Conservation (phyloP, 1,284 basidiomycete species). For the Schizophyllum commune region DNA sequence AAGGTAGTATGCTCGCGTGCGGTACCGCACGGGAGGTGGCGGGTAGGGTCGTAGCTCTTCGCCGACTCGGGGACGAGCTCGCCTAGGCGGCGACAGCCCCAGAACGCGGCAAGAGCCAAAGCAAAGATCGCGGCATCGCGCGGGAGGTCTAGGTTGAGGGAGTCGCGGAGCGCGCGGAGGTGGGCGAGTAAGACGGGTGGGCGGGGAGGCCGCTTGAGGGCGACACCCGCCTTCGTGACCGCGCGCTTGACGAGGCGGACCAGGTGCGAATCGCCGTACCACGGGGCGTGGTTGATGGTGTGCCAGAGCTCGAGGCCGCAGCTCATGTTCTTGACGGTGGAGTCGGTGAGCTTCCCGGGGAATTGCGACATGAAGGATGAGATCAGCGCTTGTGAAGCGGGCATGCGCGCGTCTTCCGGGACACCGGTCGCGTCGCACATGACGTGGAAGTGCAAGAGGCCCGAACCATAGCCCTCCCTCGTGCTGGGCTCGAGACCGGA, state of each 20-base stretch:
- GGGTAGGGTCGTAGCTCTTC: not conserved
- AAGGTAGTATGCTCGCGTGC: not conserved
- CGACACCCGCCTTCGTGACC: not conserved
- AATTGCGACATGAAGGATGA: conserved; percentile 17
- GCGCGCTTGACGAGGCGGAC: not conserved
- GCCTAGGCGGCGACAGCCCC: conserved; percentile 6
- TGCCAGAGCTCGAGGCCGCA: not conserved
- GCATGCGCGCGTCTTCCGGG: conserved; percentile 23
- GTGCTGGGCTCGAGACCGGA: conserved; percentile 14
- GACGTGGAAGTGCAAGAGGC: conserved; percentile 24
- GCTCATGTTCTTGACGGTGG: conserved; percentile 2
- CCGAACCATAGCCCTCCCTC: conserved; percentile 22
- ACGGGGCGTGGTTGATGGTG: not conserved
- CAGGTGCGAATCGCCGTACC: conserved; percentile 2
- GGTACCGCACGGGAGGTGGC: conserved; percentile 3
- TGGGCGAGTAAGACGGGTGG: conserved; percentile 1
- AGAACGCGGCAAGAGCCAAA: not conserved
- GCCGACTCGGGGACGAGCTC: not conserved
- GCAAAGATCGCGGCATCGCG: conserved; percentile 2
- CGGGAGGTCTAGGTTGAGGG: not conserved
- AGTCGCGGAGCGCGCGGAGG: conserved; percentile 1
- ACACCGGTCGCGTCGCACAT: conserved; percentile 25
- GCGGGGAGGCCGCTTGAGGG: conserved; percentile 4
- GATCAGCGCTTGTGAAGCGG: conserved; percentile 20
- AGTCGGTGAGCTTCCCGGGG: not conserved